Evolutionary conservation across 306 rosid genomes (phyloP).

Genomic region (Malus fusca): DNA sequence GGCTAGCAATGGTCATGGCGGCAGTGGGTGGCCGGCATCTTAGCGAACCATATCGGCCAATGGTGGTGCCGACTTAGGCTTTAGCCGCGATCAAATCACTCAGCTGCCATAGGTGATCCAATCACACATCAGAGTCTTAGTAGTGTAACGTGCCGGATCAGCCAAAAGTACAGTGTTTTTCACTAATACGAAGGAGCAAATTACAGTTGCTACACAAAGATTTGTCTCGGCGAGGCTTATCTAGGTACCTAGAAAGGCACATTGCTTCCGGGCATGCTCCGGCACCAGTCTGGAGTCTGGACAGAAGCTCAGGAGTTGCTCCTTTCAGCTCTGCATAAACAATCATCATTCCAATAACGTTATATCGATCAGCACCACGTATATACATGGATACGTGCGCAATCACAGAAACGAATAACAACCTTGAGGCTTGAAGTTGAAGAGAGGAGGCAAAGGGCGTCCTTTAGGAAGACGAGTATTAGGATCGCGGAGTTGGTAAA

Average conservation of each 20-base stretch:
- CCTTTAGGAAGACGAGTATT: slow-evolving; percentile 55
- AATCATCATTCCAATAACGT: neutral
- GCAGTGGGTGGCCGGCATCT: neutral
- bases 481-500: slow-evolving; percentile 60
- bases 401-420: neutral
- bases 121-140: neutral
- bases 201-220: neutral
- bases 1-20: neutral
- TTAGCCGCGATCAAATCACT: neutral
- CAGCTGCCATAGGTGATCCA: neutral
- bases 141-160: neutral
- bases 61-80: neutral
- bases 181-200: neutral
- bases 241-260: slow-evolving; percentile 40
- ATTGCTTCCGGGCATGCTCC: slow-evolving; percentile 59
- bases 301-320: slow-evolving; percentile 46
- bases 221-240: neutral
- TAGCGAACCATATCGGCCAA: neutral
- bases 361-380: neutral
- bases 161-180: neutral
- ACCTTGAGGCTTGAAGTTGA: slow-evolving; percentile 72
- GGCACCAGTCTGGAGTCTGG: slow-evolving; percentile 51
- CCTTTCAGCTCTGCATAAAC: slow-evolving; percentile 49
- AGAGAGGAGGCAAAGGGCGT: slow-evolving; percentile 55
- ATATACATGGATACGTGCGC: neutral